Conservation (phyloP, 192 early-diverging fungal species). For the Coemansia sp. region DNA sequence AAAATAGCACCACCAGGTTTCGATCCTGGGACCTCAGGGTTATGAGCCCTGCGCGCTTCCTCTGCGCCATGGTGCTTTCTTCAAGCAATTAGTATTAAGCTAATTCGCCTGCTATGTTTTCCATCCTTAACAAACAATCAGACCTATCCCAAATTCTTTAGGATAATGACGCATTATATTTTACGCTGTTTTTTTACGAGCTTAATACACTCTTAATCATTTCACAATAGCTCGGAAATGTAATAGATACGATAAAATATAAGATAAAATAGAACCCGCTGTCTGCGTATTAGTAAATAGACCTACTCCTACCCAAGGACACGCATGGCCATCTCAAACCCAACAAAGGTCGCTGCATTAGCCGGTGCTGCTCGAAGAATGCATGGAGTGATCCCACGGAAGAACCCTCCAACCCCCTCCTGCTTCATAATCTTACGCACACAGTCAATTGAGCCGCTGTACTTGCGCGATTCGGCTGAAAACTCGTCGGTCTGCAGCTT, state of each 20-base stretch:
- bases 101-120: too few species aligned
- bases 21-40: slow-evolving; percentile 72
- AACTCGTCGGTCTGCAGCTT: slow-evolving; percentile 94
- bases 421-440: slow-evolving; percentile 70
- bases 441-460: slow-evolving; percentile 77
- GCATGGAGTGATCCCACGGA: slow-evolving; percentile 79
- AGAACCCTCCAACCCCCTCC: slow-evolving; percentile 86
- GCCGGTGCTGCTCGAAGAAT: slow-evolving; percentile 92
- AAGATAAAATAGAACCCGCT: background rate
- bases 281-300: background rate
- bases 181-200: too few species aligned
- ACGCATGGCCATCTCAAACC: slow-evolving; percentile 75
- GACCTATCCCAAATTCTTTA: too few species aligned
- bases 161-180: too few species aligned
- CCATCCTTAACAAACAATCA: too few species aligned
- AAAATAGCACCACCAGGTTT: slow-evolving; percentile 26
- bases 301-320: slow-evolving; percentile 23
- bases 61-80: slow-evolving; percentile 75
- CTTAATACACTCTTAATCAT: too few species aligned
- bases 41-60: slow-evolving; percentile 87
- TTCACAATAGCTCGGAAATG: too few species aligned
- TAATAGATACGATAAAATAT: background rate
- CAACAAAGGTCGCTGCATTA: slow-evolving; percentile 92
- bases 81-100: too few species aligned
- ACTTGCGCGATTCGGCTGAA: slow-evolving; percentile 62